A percentile compares a stretch with the other conserved stretches of the same genome.
Evolutionary conservation across 768 basidiomycete species (phyloP).

Genomic region (Lentinula raphanica): DNA sequence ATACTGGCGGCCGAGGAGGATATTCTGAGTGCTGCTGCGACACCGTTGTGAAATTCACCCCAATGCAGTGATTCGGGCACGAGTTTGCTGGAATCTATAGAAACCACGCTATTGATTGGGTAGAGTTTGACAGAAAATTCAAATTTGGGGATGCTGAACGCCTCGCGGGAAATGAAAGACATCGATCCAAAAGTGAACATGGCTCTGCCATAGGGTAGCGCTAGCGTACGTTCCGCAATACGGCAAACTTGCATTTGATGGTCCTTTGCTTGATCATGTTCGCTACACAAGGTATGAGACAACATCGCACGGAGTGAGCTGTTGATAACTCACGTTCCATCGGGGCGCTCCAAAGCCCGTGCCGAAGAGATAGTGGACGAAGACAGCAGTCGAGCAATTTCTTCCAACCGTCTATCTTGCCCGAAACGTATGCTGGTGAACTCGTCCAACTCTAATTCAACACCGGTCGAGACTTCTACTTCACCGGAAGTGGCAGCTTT

Average conservation of each 20-base stretch:
- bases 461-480: constrained; percentile 56
- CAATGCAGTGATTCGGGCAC: constrained; percentile 69
- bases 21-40: constrained; percentile 84
- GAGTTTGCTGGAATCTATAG: constrained; percentile 71
- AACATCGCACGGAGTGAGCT: not conserved
- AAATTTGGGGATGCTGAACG: constrained; percentile 73
- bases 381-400: constrained; percentile 87
- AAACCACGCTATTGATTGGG: constrained; percentile 60
- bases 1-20: constrained; percentile 68
- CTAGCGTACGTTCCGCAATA: constrained; percentile 83
- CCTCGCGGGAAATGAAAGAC: constrained; percentile 69
- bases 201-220: constrained; percentile 83
- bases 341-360: constrained; percentile 58
- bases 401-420: constrained; percentile 83
- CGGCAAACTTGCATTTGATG: constrained; percentile 77
- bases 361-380: constrained; percentile 69
- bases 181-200: constrained; percentile 88
- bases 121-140: constrained; percentile 72
- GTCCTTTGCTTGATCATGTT: constrained; percentile 82
- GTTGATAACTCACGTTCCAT: constrained; percentile 53
- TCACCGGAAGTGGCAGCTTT: constrained; percentile 50
- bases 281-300: constrained; percentile 39
- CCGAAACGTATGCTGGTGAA: constrained; percentile 85
- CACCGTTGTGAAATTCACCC: constrained; percentile 99
- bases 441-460: constrained; percentile 66